These are phyloP conservation scores for Macrocystidia cucumis DNA, from an alignment of 1,284 basidiomycete genomes.

Conservation along the genomic window DNA sequence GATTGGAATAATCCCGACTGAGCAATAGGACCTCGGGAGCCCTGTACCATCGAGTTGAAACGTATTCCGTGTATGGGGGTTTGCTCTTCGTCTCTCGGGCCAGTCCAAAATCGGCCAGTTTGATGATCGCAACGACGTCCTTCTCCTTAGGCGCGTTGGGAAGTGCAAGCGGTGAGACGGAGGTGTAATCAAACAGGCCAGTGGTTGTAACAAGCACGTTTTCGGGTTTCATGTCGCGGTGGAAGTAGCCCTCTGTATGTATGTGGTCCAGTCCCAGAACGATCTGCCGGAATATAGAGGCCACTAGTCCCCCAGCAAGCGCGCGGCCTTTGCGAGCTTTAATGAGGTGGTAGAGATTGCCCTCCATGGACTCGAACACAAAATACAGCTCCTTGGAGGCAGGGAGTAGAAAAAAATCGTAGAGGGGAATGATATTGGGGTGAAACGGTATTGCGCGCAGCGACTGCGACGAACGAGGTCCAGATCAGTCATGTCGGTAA, in stretches of 20 bases:
- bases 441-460: slow-evolving; percentile 91
- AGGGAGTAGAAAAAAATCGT: slow-evolving; percentile 97
- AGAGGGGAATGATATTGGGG: slow-evolving; percentile 96
- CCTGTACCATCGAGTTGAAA: slow-evolving; percentile 98
- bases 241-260: slow-evolving; percentile 91
- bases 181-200: slow-evolving; percentile 91
- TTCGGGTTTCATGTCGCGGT: slow-evolving; percentile 99
- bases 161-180: slow-evolving; percentile 55
- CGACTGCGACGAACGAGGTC: slow-evolving; percentile 49
- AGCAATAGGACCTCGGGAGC: slow-evolving; percentile 95
- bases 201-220: slow-evolving; percentile 99
- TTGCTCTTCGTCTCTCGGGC: slow-evolving; percentile 85
- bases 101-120: slow-evolving; percentile 97
- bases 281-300: slow-evolving; percentile 93
- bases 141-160: slow-evolving; percentile 66
- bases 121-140: slow-evolving; percentile 96
- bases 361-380: slow-evolving; percentile 99
- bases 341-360: slow-evolving; percentile 98
- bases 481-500: slow-evolving; percentile 12
- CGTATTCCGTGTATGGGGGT: slow-evolving; percentile 98
- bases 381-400: slow-evolving; percentile 95
- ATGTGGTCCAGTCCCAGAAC: slow-evolving; percentile 90
- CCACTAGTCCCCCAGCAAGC: slow-evolving; percentile 91
- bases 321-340: slow-evolving; percentile 93
- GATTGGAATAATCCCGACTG: slow-evolving; percentile 88